phyloP scores from a whole-genome alignment of 768 basidiomycete genomes.

The Asterophora parasitica region DNA sequence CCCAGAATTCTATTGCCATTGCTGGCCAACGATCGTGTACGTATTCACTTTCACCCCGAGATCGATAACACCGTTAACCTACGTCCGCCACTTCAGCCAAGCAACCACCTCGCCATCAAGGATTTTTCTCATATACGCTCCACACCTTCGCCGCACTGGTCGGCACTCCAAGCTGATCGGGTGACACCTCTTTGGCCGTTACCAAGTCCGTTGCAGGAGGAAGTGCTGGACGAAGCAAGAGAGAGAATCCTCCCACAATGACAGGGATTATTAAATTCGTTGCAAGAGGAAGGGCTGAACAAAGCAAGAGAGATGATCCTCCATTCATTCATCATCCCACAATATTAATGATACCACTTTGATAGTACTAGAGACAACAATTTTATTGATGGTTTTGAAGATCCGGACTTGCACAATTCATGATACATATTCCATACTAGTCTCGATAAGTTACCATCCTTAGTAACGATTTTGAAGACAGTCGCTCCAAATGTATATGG shows the following conservation, averaged over 20 bases:
- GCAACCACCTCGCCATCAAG: slow-evolving; percentile 50
- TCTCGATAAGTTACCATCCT: too few species aligned
- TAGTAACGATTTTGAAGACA: too few species aligned
- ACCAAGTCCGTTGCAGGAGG: neutral
- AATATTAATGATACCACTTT: too few species aligned
- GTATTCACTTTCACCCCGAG: neutral
- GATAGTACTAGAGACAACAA: too few species aligned
- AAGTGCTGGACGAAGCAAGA: slow-evolving; percentile 2
- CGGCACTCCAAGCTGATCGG: slow-evolving; percentile 22
- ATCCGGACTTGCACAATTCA: too few species aligned
- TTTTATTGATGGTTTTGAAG: too few species aligned
- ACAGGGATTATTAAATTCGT: too few species aligned
- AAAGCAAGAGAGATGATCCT: too few species aligned
- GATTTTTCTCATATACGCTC: slow-evolving; percentile 83
- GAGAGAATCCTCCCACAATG: slow-evolving; percentile 7
- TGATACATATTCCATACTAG: too few species aligned
- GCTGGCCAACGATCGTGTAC: slow-evolving; percentile 13
- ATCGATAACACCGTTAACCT: neutral
- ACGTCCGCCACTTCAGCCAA: slow-evolving; percentile 21
- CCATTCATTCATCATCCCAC: too few species aligned
- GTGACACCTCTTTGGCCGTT: slow-evolving; percentile 10
- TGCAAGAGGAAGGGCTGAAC: too few species aligned
- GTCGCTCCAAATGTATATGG: too few species aligned
- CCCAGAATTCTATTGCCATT: slow-evolving; percentile 33
- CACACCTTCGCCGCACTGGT: slow-evolving; percentile 80